Evolutionary conservation across 805 yeast genomes (phyloP).

Genomic region (Yarrowia porcina): DNA sequence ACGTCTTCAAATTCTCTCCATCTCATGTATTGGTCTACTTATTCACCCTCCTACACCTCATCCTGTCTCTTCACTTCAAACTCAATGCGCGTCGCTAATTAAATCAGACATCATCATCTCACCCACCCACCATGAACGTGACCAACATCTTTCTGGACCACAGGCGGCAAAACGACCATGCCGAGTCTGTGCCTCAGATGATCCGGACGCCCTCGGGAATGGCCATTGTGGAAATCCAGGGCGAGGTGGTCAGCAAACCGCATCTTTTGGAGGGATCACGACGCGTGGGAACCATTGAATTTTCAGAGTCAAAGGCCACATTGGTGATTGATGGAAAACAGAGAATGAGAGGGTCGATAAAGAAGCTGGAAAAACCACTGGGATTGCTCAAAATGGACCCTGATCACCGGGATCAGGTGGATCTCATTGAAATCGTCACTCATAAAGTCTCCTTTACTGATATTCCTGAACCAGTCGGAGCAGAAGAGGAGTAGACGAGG

Average conservation of each 20-base stretch:
- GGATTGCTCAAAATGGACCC: slow-evolving; percentile 23
- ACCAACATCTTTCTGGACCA: slow-evolving; percentile 17
- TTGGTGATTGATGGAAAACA: slow-evolving; percentile 17
- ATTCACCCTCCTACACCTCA: too few species aligned
- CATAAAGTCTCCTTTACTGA: slow-evolving; percentile 12
- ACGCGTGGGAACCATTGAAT: slow-evolving; percentile 8
- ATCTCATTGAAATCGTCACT: slow-evolving; percentile 9
- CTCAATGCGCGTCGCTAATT: background rate
- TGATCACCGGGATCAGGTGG: background rate
- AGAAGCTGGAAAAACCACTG: slow-evolving; percentile 21
- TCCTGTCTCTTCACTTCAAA: background rate
- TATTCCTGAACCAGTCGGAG: slow-evolving; percentile 9
- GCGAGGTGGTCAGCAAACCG: slow-evolving; percentile 1
- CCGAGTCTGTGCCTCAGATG: background rate
- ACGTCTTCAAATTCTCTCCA: too few species aligned
- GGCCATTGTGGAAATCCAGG: slow-evolving; percentile 25
- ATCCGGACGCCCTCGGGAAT: slow-evolving; percentile 19
- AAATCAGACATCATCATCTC: background rate
- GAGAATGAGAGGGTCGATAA: slow-evolving; percentile 15
- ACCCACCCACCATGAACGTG: background rate
- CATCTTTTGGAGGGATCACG: slow-evolving; percentile 7
- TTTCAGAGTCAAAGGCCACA: background rate
- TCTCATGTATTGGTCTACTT: too few species aligned
- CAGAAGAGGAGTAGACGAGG: background rate
- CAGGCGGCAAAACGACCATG: background rate